Evolutionary conservation across 1,139 yeast species (phyloP).

Genomic region (Sugiyamaella neomexicana): DNA sequence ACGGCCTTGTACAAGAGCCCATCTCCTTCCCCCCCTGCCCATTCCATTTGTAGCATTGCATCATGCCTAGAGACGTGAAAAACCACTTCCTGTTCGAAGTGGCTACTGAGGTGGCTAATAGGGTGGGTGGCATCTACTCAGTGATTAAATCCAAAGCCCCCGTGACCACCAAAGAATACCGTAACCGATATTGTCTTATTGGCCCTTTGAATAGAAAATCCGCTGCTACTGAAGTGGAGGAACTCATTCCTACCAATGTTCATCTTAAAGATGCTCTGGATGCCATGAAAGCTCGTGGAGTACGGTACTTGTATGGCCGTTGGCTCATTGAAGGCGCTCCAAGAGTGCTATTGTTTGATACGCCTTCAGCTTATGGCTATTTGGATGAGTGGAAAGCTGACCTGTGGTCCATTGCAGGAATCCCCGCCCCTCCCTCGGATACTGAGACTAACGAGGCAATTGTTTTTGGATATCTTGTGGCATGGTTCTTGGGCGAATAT

Average conservation of each 20-base stretch:
- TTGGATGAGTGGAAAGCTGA: conserved; percentile 94
- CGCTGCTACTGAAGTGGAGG: conserved; percentile 93
- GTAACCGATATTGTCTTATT: conserved; percentile 79
- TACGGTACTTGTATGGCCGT: conserved; percentile 82
- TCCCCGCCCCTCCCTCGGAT: conserved; percentile 91
- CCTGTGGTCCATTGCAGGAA: conserved; percentile 86
- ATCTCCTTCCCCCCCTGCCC: background rate
- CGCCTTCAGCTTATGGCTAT: conserved; percentile 66
- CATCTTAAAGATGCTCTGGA: conserved; percentile 48
- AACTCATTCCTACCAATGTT: conserved; percentile 63
- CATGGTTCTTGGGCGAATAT: conserved; percentile 96
- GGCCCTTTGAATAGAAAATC: conserved; percentile 83
- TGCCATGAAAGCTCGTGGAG: conserved; percentile 77
- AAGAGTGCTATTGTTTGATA: conserved; percentile 81
- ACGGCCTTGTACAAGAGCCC: too few relatives aligned
- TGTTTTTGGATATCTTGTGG: conserved; percentile 85
- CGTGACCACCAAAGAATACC: conserved; percentile 90
- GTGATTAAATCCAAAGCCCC: conserved; percentile 97
- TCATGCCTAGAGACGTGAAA: conserved; percentile 47
- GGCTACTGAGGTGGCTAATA: conserved; percentile 96
- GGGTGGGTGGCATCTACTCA: conserved; percentile 97
- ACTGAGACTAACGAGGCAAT: conserved; percentile 89
- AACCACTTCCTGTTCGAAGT: conserved; percentile 89
- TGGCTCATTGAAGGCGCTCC: conserved; percentile 99
- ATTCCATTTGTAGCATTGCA: background rate